Conservation (phyloP, 306 rosid species). For the Bauhinia variegata region DNA sequence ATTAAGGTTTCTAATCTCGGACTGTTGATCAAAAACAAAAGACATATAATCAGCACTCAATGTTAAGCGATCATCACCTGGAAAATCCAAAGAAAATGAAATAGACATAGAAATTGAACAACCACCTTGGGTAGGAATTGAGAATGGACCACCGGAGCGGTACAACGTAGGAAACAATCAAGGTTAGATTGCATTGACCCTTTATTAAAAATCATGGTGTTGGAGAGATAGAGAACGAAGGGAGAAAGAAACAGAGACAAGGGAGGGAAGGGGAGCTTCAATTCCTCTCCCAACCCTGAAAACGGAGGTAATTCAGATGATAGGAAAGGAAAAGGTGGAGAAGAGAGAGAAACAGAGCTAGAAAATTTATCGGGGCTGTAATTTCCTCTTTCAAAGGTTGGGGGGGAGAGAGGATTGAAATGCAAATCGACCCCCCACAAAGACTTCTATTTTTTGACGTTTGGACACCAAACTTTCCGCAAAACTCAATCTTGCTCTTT, state of each 20-base stretch:
- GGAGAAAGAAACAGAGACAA: conserved; percentile 16
- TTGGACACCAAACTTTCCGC: conserved; percentile 48
- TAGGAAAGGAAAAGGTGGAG: background rate
- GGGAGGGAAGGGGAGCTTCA: conserved; percentile 34
- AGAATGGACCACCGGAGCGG: conserved; percentile 79
- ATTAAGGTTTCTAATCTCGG: conserved; percentile 77
- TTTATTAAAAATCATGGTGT: conserved; percentile 53
- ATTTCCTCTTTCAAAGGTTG: conserved; percentile 38
- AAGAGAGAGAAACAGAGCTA: conserved; percentile 35
- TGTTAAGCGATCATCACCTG: background rate
- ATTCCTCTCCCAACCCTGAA: conserved; percentile 75
- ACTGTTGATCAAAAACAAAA: too few relatives aligned
- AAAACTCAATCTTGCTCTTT: conserved; percentile 42
- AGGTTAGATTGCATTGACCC: conserved; percentile 78
- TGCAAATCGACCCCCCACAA: conserved; percentile 42
- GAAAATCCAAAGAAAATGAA: background rate
- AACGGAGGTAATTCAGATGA: conserved; percentile 41
- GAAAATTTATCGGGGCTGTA: conserved; percentile 52
- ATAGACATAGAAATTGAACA: background rate
- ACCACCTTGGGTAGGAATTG: conserved; percentile 76
- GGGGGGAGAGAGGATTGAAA: conserved; percentile 39
- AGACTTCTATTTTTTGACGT: conserved; percentile 49
- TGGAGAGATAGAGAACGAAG: background rate
- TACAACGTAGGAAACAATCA: conserved; percentile 71
- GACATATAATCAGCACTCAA: background rate